Evolutionary conservation across 371 early-diverging fungal species (phyloP).

Genomic region (Mortierella sp.): DNA sequence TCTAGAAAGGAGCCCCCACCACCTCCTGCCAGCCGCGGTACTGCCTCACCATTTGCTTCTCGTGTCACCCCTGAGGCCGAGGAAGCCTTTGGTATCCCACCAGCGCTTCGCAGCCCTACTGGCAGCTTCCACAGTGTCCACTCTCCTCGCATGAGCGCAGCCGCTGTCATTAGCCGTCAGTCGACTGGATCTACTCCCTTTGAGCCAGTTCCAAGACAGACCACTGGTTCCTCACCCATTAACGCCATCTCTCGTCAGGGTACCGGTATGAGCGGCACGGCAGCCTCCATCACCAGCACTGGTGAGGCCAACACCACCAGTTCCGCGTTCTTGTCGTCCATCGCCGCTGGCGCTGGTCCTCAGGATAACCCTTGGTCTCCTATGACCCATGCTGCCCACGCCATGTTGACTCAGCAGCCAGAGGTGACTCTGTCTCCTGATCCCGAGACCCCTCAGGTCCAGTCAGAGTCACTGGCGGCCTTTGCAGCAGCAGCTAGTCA

Average conservation of each 20-base stretch:
- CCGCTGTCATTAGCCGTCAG: conserved; percentile 36
- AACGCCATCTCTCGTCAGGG: conserved; percentile 39
- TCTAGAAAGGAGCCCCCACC: conserved; percentile 59
- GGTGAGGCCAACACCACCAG: conserved; percentile 12
- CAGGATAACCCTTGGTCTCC: conserved; percentile 50
- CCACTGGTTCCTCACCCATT: conserved; percentile 42
- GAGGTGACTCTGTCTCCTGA: conserved; percentile 36
- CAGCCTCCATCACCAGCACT: conserved; percentile 20
- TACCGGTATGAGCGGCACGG: conserved; percentile 37
- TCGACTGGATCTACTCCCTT: conserved; percentile 54
- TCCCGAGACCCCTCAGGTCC: conserved; percentile 22
- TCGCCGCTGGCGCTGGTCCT: conserved; percentile 2
- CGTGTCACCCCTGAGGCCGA: conserved; percentile 45
- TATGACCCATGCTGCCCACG: conserved; percentile 39
- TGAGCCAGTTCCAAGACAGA: conserved; percentile 35
- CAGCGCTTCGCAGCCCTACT: conserved; percentile 54
- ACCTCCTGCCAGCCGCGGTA: conserved; percentile 57
- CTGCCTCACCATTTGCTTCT: conserved; percentile 13
- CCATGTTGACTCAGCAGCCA: conserved; percentile 7
- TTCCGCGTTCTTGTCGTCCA: conserved; percentile 14
- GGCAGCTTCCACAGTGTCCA: conserved; percentile 45
- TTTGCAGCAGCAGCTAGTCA: conserved; percentile 15
- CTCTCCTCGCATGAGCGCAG: conserved; percentile 23
- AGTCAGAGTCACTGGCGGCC: background rate
- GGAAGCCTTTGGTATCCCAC: conserved; percentile 57